These are phyloP conservation scores for Talaromyces wortmannii DNA, from an alignment of 495 filamentous ascomycete species.

Conservation along the genomic window DNA sequence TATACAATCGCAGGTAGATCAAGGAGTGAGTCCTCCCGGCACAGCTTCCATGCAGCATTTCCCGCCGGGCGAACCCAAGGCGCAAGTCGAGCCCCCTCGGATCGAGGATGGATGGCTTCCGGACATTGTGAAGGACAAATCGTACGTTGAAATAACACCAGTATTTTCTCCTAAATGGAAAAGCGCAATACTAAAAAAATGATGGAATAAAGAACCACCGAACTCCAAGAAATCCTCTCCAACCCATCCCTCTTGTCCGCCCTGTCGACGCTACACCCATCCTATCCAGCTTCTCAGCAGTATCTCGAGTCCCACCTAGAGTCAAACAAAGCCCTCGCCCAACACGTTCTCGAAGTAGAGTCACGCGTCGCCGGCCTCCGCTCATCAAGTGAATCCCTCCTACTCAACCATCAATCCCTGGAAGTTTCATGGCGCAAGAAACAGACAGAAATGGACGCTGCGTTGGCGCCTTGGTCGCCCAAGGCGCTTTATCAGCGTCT, in stretches of 20 bases:
- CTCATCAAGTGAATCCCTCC: constrained; percentile 63
- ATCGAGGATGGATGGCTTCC: constrained; percentile 59
- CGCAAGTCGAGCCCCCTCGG: constrained; percentile 27
- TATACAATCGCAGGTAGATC: constrained; percentile 14
- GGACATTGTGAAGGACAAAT: constrained; percentile 63
- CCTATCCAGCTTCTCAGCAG: constrained; percentile 41
- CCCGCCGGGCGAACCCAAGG: neutral
- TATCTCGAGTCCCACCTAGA: constrained; percentile 51
- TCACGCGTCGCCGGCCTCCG: constrained; percentile 56
- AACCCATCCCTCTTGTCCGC: constrained; percentile 53
- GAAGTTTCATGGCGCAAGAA: constrained; percentile 88
- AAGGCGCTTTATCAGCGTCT: constrained; percentile 76
- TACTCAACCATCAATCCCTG: constrained; percentile 75
- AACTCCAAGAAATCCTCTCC: constrained; percentile 60
- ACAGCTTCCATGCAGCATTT: neutral
- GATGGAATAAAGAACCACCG: constrained; percentile 28
- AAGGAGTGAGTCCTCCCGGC: constrained; percentile 2
- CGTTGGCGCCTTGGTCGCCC: constrained; percentile 76
- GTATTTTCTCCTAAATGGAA: neutral
- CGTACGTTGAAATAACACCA: constrained; percentile 36
- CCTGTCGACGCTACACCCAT: constrained; percentile 55
- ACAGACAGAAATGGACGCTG: constrained; percentile 79
- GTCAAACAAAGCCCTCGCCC: constrained; percentile 57
- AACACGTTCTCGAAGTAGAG: constrained; percentile 61
- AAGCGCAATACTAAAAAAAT: neutral